Percentiles rank a stretch among this genome's conserved stretches.
Evolutionary conservation across 192 early-diverging fungal genomes (phyloP).

Genomic region (Geranomyces michiganensis): DNA sequence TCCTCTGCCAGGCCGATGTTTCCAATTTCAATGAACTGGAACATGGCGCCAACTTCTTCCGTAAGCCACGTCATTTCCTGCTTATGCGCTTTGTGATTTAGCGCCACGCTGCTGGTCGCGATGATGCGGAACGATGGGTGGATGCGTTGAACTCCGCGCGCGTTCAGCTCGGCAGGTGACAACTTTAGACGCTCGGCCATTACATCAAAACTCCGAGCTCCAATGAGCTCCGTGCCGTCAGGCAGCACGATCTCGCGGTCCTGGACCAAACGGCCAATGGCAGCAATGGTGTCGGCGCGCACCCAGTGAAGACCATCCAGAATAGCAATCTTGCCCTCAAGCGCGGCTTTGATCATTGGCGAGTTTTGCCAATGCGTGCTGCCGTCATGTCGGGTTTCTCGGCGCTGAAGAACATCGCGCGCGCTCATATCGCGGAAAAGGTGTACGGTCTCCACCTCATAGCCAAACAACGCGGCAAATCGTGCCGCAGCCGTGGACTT

Average conservation of each 20-base stretch:
- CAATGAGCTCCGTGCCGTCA: constrained; percentile 63
- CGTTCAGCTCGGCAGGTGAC: constrained; percentile 51
- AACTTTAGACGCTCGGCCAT: constrained; percentile 52
- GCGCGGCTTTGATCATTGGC: constrained; percentile 69
- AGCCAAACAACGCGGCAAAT: constrained; percentile 59
- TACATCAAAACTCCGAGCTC: constrained; percentile 56
- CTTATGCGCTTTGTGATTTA: constrained; percentile 35
- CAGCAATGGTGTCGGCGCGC: constrained; percentile 70
- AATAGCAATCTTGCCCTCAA: constrained; percentile 71
- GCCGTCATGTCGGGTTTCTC: constrained; percentile 69
- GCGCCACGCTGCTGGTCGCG: constrained; percentile 59
- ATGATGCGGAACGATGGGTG: constrained; percentile 79
- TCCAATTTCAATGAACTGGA: constrained; percentile 69
- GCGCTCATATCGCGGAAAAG: constrained; percentile 81
- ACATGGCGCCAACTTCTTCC: constrained; percentile 72
- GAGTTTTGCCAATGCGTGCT: constrained; percentile 80
- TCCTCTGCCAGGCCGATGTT: constrained; percentile 56
- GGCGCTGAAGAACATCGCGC: constrained; percentile 74
- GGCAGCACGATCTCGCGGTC: constrained; percentile 74
- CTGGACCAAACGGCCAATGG: constrained; percentile 63
- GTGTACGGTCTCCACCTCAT: constrained; percentile 71
- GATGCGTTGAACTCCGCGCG: constrained; percentile 58
- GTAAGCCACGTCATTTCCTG: constrained; percentile 68
- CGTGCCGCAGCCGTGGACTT: constrained; percentile 70
- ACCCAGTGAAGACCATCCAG: constrained; percentile 75